Base-by-base conservation (phyloP, 768 basidiomycete genomes). In the Tephrocybe rancida region DNA sequence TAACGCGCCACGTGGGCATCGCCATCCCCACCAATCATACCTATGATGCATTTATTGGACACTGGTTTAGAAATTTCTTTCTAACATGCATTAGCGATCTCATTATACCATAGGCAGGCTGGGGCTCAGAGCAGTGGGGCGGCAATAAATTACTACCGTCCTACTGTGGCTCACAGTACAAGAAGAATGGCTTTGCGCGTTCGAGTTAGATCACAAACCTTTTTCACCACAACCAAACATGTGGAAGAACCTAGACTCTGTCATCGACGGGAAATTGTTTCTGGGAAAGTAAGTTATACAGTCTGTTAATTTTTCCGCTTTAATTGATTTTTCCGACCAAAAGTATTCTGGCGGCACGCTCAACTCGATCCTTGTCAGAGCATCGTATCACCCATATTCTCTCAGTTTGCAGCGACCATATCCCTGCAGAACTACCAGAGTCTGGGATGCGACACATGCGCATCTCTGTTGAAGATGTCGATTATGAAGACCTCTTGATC, bases 341-440 rank as follows among this genome's bases (percentile, higher is more conserved):
- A 63, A 90, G 89, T 64, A 76, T 90, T 61, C 74, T 79, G 61
- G 86, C 88, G 46, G 88, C 89, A 26, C 78, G 78, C 59, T 88
- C 88, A 32, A 80, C 87, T 21, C 81, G 87, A 65, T 82, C 85
- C 50, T 75, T 90, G 68, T 77, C 82, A 43, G 88, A 90, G 67
- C 84, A 84, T 59, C 81, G 82, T 54, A 87, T 92, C 55, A 89
- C 88, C 4, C 90, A 92, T 69, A 84, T 92, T 44, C 67, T 92
- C 14, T 91, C 89, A 41, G 88, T 90, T 46, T 91, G 90, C 63
- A 68, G 72, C 26, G 90, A 92, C 50, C 75, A 76, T 5, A 87
- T 89, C 44, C 87, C 87, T 43, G 83, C 85, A 41, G 87, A 90
- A 58, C 67, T 82, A 26, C 85, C 86, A 18, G 81, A 84, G 61